Evolutionary conservation across 495 filamentous ascomycete genomes (phyloP).

Genomic region (Aspergillus egyptiacus): DNA sequence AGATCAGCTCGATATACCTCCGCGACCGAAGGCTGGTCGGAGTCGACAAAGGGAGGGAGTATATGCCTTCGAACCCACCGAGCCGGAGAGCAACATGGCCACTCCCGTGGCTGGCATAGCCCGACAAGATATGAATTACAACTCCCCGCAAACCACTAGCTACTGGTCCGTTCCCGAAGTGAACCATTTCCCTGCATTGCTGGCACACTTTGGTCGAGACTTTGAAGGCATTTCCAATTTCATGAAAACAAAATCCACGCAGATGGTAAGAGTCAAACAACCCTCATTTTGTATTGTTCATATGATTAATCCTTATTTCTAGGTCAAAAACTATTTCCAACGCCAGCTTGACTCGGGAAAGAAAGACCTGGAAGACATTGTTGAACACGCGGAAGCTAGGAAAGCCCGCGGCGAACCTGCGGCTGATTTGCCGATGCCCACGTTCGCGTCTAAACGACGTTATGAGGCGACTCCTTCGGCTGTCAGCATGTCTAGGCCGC

Average conservation of each 20-base stretch:
- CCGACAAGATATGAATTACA: slow-evolving; percentile 34
- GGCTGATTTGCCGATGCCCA: slow-evolving; percentile 57
- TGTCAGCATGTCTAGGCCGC: slow-evolving; percentile 51
- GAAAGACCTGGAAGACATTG: slow-evolving; percentile 62
- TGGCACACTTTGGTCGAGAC: slow-evolving; percentile 83
- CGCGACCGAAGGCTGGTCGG: slow-evolving; percentile 30
- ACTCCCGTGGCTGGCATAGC: slow-evolving; percentile 16
- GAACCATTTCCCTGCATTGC: slow-evolving; percentile 69
- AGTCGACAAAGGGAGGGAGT: slow-evolving; percentile 35
- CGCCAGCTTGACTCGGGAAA: slow-evolving; percentile 66
- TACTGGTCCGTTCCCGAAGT: slow-evolving; percentile 97
- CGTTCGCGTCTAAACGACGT: slow-evolving; percentile 54
- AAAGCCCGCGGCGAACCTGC: slow-evolving; percentile 62
- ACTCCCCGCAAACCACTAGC: slow-evolving; percentile 67
- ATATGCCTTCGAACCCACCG: slow-evolving; percentile 39
- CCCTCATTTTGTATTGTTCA: not conserved
- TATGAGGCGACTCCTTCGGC: slow-evolving; percentile 51
- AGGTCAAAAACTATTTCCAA: slow-evolving; percentile 92
- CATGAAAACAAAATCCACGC: slow-evolving; percentile 88
- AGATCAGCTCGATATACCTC: slow-evolving; percentile 18
- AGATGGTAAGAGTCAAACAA: slow-evolving; percentile 62
- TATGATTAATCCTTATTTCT: not conserved
- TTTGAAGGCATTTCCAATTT: slow-evolving; percentile 76
- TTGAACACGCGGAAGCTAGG: slow-evolving; percentile 64
- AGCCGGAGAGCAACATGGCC: slow-evolving; percentile 29